A percentile compares a stretch with the other conserved stretches of the same genome.
These are phyloP conservation scores for Geoglossum cookeanum DNA, from an alignment of 2,329 filamentous ascomycete species.

Conservation along the genomic window DNA sequence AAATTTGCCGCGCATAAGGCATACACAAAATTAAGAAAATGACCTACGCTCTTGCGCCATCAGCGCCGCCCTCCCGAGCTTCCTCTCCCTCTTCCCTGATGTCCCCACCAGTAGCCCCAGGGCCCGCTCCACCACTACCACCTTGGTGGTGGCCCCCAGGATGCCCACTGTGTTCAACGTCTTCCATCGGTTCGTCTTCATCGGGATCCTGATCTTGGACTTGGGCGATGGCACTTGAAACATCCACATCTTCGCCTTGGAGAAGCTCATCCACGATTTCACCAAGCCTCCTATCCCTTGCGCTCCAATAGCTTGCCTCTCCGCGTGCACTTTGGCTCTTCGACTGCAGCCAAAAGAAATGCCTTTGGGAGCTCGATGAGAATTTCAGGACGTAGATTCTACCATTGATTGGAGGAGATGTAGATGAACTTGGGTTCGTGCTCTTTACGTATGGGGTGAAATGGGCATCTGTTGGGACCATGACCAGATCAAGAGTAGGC, in stretches of 20 bases:
- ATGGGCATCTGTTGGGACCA: conserved; percentile 76
- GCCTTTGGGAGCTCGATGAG: conserved; percentile 69
- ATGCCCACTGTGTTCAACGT: conserved; percentile 47
- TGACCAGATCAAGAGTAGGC: conserved; percentile 75
- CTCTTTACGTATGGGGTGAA: conserved; percentile 62
- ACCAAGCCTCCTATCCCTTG: conserved; percentile 69
- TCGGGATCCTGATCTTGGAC: conserved; percentile 43
- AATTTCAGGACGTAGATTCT: conserved; percentile 92
- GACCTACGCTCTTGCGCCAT: conserved; percentile 99
- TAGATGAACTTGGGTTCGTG: conserved; percentile 32
- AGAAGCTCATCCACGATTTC: conserved; percentile 70
- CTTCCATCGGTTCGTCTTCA: conserved; percentile 57
- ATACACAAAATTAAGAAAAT: conserved; percentile 15
- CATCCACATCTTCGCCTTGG: conserved; percentile 75
- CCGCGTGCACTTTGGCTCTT: conserved; percentile 55
- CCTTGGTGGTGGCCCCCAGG: conserved; percentile 36
- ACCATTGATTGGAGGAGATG: conserved; percentile 54
- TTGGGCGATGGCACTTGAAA: conserved; percentile 50
- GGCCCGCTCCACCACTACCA: conserved; percentile 61
- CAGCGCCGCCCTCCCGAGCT: conserved; percentile 79
- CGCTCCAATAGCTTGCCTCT: conserved; percentile 64
- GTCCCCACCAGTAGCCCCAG: conserved; percentile 79
- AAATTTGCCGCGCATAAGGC: not conserved
- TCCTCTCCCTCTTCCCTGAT: conserved; percentile 75
- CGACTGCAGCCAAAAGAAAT: conserved; percentile 94